Evolutionary conservation across 345 rosid genomes (phyloP).

Genomic region (Salix caprea): DNA sequence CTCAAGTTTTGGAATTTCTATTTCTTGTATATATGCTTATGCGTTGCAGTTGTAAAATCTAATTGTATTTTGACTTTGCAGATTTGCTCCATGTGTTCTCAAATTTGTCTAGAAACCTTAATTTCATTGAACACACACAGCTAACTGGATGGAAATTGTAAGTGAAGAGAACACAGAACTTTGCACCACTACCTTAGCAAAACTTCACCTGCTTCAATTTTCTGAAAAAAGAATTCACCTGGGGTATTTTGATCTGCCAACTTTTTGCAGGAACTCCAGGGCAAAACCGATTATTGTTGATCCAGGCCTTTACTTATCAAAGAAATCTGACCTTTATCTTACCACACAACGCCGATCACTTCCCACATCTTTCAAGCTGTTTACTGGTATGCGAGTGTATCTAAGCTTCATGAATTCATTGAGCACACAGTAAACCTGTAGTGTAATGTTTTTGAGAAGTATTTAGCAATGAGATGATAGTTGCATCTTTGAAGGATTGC

Average conservation of each 20-base stretch:
- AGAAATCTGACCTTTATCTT: conserved; percentile 79
- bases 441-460: background rate
- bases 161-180: conserved; percentile 24
- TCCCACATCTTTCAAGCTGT: conserved; percentile 82
- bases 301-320: conserved; percentile 89
- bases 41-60: conserved; percentile 9
- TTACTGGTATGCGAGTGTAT: conserved; percentile 53
- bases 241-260: background rate
- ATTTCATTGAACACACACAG: conserved; percentile 75
- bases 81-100: conserved; percentile 78
- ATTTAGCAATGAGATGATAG: background rate
- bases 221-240: background rate
- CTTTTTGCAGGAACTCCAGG: conserved; percentile 62
- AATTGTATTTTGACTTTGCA: conserved; percentile 29
- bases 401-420: conserved; percentile 4
- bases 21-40: background rate
- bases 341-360: conserved; percentile 86
- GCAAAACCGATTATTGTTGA: conserved; percentile 85
- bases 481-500: background rate
- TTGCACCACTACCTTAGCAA: background rate
- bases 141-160: conserved; percentile 94
- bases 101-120: conserved; percentile 64
- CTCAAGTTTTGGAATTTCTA: background rate
- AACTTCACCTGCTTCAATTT: background rate
- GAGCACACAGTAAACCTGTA: background rate